Conservation (phyloP, 2,329 filamentous ascomycete species). For the Paracamarosporium sp. region DNA sequence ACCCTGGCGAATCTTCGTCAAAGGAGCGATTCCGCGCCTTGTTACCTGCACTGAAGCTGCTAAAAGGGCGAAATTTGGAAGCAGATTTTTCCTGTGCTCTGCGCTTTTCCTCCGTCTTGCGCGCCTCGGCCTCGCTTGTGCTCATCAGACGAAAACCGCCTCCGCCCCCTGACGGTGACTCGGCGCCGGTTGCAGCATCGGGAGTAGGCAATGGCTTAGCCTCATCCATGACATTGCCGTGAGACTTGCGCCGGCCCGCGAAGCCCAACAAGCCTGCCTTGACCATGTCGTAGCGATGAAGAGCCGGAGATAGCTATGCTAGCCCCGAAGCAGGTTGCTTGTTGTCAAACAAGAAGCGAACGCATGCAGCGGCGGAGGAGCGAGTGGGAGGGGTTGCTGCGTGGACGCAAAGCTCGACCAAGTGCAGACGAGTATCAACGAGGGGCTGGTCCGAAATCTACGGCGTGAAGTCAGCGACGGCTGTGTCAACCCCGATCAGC, state of each 20-base stretch:
- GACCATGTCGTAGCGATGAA: slow-evolving; percentile 28
- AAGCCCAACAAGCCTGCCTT: slow-evolving; percentile 42
- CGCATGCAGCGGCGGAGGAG: slow-evolving; percentile 6
- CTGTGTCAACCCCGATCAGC: not conserved
- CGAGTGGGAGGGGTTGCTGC: not conserved
- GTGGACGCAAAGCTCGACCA: not conserved
- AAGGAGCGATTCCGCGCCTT: slow-evolving; percentile 44
- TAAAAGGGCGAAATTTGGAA: slow-evolving; percentile 43
- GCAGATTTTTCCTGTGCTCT: slow-evolving; percentile 31
- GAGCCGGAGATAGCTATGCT: slow-evolving; percentile 7
- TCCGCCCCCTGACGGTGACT: slow-evolving; percentile 30
- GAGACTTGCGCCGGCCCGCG: slow-evolving; percentile 45
- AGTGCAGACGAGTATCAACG: slow-evolving; percentile 4
- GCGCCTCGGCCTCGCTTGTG: slow-evolving; percentile 37
- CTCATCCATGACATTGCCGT: slow-evolving; percentile 44
- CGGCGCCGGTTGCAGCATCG: slow-evolving; percentile 23
- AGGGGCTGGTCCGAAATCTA: slow-evolving; percentile 1
- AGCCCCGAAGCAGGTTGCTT: slow-evolving; percentile 12
- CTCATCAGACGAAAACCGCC: slow-evolving; percentile 44
- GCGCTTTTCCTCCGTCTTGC: slow-evolving; percentile 35
- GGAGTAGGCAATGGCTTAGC: slow-evolving; percentile 18
- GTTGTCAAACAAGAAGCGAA: not conserved
- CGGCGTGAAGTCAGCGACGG: not conserved
- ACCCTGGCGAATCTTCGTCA: slow-evolving; percentile 44
- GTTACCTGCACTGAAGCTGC: slow-evolving; percentile 34